phyloP scores from a whole-genome alignment of 169 alveolate species.

The Babesia sp. region DNA sequence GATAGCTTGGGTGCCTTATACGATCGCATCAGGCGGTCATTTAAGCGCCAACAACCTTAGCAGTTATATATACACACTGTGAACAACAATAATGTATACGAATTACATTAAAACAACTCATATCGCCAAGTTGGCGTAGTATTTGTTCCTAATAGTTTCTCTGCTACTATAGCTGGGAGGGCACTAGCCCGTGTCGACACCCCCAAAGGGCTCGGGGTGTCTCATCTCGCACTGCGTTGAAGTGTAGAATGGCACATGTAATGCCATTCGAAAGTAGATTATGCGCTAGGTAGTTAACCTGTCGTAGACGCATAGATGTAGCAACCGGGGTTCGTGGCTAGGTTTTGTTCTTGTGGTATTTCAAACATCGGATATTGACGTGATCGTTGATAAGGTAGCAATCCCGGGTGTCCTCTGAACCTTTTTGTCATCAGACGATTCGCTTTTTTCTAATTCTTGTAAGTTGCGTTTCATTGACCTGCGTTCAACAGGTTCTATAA shows the following conservation, averaged over 20 bases:
- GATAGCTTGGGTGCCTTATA: slow-evolving; percentile 68
- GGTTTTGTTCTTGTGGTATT: too few relatives aligned
- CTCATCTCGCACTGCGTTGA: neutral
- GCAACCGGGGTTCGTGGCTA: neutral
- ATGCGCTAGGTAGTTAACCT: neutral
- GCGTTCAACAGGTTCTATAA: too few relatives aligned
- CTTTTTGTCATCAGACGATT: neutral
- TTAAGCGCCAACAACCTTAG: neutral
- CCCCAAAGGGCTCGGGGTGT: too few relatives aligned
- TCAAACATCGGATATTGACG: slow-evolving; percentile 13
- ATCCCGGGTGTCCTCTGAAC: neutral
- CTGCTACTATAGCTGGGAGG: neutral
- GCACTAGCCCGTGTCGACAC: neutral
- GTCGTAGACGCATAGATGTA: neutral
- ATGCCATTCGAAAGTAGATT: neutral
- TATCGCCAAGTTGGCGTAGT: too few relatives aligned
- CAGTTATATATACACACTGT: neutral
- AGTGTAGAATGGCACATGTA: neutral
- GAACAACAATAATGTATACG: neutral
- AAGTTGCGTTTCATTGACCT: neutral
- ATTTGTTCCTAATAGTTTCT: too few relatives aligned
- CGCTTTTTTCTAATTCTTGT: neutral
- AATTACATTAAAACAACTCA: neutral
- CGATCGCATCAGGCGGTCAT: slow-evolving; percentile 60
- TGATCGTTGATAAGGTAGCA: neutral